These are phyloP conservation scores for Yamadazyma ubonensis DNA, from an alignment of 805 yeast genomes.

Conservation along the genomic window DNA sequence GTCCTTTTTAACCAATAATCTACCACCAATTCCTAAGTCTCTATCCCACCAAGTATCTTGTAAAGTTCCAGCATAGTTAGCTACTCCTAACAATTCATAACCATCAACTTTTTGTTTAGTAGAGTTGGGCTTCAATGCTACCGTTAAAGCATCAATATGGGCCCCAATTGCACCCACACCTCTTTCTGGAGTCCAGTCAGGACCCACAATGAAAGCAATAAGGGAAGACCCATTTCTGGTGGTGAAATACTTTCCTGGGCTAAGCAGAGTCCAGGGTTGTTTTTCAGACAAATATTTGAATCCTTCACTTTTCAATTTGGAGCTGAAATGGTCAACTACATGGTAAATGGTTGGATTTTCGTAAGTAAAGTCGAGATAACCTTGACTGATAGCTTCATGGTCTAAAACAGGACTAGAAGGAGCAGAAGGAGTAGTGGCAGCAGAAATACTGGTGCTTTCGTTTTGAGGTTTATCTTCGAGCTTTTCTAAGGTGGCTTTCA, in stretches of 20 bases:
- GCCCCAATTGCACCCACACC: constrained; percentile 17
- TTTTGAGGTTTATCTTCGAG: constrained; percentile 6
- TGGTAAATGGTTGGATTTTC: constrained; percentile 45
- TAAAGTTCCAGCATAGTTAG: constrained; percentile 39
- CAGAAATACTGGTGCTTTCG: background rate
- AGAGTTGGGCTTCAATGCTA: constrained; percentile 20
- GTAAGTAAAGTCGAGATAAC: constrained; percentile 32
- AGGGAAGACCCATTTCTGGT: constrained; percentile 32
- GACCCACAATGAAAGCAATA: constrained; percentile 40
- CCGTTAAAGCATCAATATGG: constrained; percentile 42
- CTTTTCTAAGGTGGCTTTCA: constrained; percentile 11
- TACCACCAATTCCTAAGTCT: constrained; percentile 44
- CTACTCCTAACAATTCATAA: constrained; percentile 39
- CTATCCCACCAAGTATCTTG: constrained; percentile 39
- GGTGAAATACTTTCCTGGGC: constrained; percentile 23
- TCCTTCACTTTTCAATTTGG: constrained; percentile 25
- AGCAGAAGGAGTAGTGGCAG: background rate
- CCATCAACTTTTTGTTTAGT: constrained; percentile 25
- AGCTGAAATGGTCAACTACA: constrained; percentile 25
- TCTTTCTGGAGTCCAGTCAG: constrained; percentile 30
- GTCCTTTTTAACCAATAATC: constrained; percentile 25
- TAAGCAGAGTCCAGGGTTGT: constrained; percentile 15
- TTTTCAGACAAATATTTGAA: constrained; percentile 29
- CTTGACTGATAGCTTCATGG: constrained; percentile 12
- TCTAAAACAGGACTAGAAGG: constrained; percentile 2